Base-by-base conservation (phyloP, 306 rosid genomes). In the Pterocarpus macrocarpus region DNA sequence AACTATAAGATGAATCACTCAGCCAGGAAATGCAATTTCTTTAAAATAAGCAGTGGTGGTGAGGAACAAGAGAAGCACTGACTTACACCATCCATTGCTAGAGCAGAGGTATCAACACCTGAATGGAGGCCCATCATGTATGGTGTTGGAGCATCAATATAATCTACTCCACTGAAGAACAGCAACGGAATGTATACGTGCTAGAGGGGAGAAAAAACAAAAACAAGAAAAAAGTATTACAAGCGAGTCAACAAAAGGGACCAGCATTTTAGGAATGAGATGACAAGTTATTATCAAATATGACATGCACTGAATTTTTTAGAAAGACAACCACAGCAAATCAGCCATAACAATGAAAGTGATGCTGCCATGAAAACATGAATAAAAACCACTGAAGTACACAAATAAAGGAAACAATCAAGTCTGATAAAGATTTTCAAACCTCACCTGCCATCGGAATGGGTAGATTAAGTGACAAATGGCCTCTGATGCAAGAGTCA, bases 121-220 rank as follows among this genome's bases (percentile, higher is more conserved):
- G 98, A 95, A 89, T 95, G 86, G 82, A 95, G 99, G 78, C 99
- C 99, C 99, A 95, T 95, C 99, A 95, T 93, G 80, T 95, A 93
- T 11, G 99, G 99, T 34, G 98, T 95, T 34, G 99, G 99, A 77
- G 98, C 97, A 85, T 95, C 99, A 84, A 95, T 95, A 80, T 95
- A 95, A 94, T 95, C 98, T 86, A 95, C 97, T 84, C 99, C 99
- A 83, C 96, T 95, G 93, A 89, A 95, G 91, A 95, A 95, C 85
- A 95, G 99, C 89, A 93, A 87, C 64, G 99, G 99, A 90, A 95
- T 95, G 89, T 93, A 95, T 84, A 95, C 99, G 85, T 95, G 99
- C 99, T 95, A 85, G 88, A 89, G 85, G 83, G 86, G 30, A 53
- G 53, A 70, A 10, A 5, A 7, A 76, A 67, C 69, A 72, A 44